A percentile compares a stretch with the other conserved stretches of the same genome.
Evolutionary conservation across 352 stramenopile genomes (phyloP).

Genomic region (Globisporangium heterothallicum): DNA sequence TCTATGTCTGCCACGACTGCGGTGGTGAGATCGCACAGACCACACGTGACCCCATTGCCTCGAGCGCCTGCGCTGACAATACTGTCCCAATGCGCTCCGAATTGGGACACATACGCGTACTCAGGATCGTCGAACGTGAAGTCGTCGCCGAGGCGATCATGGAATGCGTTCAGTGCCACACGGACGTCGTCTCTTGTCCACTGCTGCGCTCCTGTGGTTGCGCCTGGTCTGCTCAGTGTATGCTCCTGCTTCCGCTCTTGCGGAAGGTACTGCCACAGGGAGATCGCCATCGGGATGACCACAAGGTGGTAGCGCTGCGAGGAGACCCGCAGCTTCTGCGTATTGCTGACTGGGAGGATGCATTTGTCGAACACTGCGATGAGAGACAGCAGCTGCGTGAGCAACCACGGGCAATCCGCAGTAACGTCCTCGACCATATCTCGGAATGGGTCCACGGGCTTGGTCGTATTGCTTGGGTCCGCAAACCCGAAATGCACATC

Average conservation of each 20-base stretch:
- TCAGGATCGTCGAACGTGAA: neutral
- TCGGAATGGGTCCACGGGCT: too few relatives aligned
- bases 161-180: neutral
- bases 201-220: neutral
- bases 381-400: neutral
- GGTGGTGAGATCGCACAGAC: neutral
- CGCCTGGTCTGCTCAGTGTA: too few relatives aligned
- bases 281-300: slow-evolving; percentile 4
- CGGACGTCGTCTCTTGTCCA: neutral
- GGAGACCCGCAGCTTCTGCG: neutral
- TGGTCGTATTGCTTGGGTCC: neutral
- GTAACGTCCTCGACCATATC: neutral
- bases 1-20: neutral
- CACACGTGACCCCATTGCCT: neutral
- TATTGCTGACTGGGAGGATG: neutral
- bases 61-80: neutral
- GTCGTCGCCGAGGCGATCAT: neutral
- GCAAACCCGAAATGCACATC: too few relatives aligned
- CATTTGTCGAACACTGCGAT: neutral
- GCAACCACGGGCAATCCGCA: neutral
- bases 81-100: slow-evolving; percentile 8
- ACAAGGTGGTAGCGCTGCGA: neutral
- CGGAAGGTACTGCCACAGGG: slow-evolving; percentile 1
- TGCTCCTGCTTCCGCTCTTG: neutral
- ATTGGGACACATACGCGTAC: neutral